A percentile compares a stretch with the other conserved stretches of the same genome.
Conservation (phyloP, 78 protist genomes). For the Salpingoeca rosetta region DNA sequence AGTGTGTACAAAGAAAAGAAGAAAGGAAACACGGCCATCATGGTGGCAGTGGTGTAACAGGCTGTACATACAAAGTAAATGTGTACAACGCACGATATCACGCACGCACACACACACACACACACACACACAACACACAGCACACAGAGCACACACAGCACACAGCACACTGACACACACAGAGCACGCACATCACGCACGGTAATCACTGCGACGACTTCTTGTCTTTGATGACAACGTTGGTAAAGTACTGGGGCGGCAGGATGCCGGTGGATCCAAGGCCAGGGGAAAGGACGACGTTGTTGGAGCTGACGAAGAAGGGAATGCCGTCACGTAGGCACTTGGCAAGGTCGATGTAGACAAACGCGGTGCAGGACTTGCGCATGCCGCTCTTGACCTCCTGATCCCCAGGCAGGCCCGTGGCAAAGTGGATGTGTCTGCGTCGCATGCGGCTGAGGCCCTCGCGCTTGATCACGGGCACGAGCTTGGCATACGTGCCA, state of each 20-base stretch:
- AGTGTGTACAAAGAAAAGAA: too few species aligned
- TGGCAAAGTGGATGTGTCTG: slow-evolving; percentile 50
- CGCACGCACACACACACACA: too few species aligned
- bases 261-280: not conserved
- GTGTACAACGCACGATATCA: too few species aligned
- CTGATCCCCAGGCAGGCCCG: slow-evolving; percentile 19
- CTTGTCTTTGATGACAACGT: not conserved
- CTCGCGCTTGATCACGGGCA: not conserved
- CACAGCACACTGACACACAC: too few species aligned
- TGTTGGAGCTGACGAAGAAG: slow-evolving; percentile 20
- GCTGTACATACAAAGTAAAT: too few species aligned
- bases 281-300: slow-evolving; percentile 46
- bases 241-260: slow-evolving; percentile 8
- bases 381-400: slow-evolving; percentile 62
- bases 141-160: too few species aligned
- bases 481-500: slow-evolving; percentile 27
- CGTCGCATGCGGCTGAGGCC: slow-evolving; percentile 42
- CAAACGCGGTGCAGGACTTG: not conserved
- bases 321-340: slow-evolving; percentile 28
- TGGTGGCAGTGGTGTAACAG: too few species aligned
- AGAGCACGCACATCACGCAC: too few species aligned
- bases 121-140: too few species aligned
- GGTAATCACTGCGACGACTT: too few species aligned
- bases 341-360: slow-evolving; percentile 30
- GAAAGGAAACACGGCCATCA: too few species aligned